A percentile compares a stretch with the other conserved stretches of the same genome.
phyloP scores from a whole-genome alignment of 2,329 filamentous ascomycete genomes.

The Botryosphaeria dothidea region DNA sequence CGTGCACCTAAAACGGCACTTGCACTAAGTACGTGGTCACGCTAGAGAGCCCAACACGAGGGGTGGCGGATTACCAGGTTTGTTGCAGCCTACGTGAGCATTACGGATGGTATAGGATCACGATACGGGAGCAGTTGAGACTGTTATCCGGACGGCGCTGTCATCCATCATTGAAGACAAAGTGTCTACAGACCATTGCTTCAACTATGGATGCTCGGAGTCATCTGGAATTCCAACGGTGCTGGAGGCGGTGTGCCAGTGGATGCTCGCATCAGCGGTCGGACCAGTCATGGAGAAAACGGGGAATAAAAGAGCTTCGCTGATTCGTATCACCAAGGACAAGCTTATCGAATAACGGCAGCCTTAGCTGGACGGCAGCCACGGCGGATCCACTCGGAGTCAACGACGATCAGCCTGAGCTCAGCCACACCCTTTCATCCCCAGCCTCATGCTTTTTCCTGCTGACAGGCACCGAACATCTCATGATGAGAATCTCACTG shows the following conservation, averaged over 20 bases:
- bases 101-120: not conserved
- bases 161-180: not conserved
- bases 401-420: not conserved
- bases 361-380: not conserved
- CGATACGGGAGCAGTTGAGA: not conserved
- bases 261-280: not conserved
- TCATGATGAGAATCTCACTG: not conserved
- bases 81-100: not conserved
- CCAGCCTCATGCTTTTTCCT: not conserved
- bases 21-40: not conserved
- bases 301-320: not conserved
- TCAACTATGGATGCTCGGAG: not conserved
- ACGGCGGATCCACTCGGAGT: not conserved
- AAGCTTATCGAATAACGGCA: not conserved
- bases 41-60: constrained; percentile 1
- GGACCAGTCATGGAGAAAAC: not conserved
- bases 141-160: not conserved
- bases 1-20: not conserved
- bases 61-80: not conserved
- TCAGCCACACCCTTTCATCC: not conserved
- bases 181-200: not conserved
- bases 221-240: no score
- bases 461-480: not conserved
- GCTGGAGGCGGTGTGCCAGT: not conserved
- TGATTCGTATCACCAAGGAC: not conserved